Evolutionary conservation across 2,329 filamentous ascomycete species (phyloP).

Genomic region (Aspergillus pseudotamarii): DNA sequence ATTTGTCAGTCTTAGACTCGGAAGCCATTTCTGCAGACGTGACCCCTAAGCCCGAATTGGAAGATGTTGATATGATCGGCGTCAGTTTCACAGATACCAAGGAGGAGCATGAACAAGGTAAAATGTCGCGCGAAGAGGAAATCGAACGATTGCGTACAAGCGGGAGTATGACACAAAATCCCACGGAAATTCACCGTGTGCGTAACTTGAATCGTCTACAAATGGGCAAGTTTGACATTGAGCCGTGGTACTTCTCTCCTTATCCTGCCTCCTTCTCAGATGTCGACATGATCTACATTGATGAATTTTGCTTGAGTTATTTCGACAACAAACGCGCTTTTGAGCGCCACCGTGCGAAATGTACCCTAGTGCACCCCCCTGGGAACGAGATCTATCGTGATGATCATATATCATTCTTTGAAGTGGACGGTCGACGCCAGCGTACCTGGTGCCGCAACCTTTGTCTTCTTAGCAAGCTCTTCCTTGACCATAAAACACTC

Average conservation of each 20-base stretch:
- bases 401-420: slow-evolving; percentile 89
- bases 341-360: slow-evolving; percentile 83
- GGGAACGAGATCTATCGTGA: slow-evolving; percentile 98
- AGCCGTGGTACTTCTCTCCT: slow-evolving; percentile 98
- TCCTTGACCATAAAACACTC: slow-evolving; percentile 96
- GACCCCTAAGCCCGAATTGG: slow-evolving; percentile 43
- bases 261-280: slow-evolving; percentile 89
- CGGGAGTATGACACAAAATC: slow-evolving; percentile 98
- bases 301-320: slow-evolving; percentile 95
- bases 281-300: slow-evolving; percentile 90
- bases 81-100: slow-evolving; percentile 27
- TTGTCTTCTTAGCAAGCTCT: slow-evolving; percentile 92
- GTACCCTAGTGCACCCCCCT: slow-evolving; percentile 85
- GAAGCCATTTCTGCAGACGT: slow-evolving; percentile 41
- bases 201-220: slow-evolving; percentile 93
- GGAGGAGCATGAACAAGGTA: slow-evolving; percentile 39
- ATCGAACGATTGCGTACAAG: slow-evolving; percentile 94
- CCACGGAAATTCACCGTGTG: slow-evolving; percentile 92
- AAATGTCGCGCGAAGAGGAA: slow-evolving; percentile 75
- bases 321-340: slow-evolving; percentile 84
- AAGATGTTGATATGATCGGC: slow-evolving; percentile 50
- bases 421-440: slow-evolving; percentile 95
- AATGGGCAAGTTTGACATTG: slow-evolving; percentile 88
- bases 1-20: slow-evolving; percentile 35
- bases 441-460: slow-evolving; percentile 99